Percentiles rank a stretch among this genome's conserved stretches.
Conservation (phyloP, 2,329 filamentous ascomycete genomes). For the Trichocomaceae sp. region DNA sequence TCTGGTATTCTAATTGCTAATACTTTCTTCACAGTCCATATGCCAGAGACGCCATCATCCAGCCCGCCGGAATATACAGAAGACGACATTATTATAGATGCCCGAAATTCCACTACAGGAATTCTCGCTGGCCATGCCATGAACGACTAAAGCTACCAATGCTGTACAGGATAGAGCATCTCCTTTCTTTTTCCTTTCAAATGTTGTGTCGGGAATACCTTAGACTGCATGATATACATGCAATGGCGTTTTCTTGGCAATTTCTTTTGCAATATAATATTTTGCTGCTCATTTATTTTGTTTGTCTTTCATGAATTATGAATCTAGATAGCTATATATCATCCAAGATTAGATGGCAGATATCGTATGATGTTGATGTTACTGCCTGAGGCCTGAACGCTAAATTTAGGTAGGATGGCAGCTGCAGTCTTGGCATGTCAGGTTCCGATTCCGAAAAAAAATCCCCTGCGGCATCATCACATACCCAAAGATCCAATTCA, state of each 20-base stretch:
- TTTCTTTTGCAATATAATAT: neutral
- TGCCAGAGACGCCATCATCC: conserved; percentile 7
- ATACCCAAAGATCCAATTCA: neutral
- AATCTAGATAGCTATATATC: neutral
- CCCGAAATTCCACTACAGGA: neutral
- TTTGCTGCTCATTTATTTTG: neutral
- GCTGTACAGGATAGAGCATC: neutral
- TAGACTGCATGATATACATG: neutral
- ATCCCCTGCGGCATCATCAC: neutral
- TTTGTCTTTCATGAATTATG: neutral
- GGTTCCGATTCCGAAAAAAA: conserved; percentile 1
- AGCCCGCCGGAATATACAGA: conserved; percentile 2
- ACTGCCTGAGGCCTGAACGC: neutral
- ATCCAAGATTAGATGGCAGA: neutral
- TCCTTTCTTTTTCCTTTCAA: neutral
- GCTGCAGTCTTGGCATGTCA: conserved; percentile 4
- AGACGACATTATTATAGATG: neutral
- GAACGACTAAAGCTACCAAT: neutral
- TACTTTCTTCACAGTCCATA: conserved; percentile 13
- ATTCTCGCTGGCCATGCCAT: neutral
- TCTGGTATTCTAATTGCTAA: neutral
- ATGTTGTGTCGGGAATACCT: neutral
- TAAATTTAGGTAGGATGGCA: neutral
- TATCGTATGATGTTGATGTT: neutral
- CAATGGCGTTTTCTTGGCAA: neutral